Base-by-base conservation (phyloP, 257 asterid species). In the Lithospermum erythrorhizon region DNA sequence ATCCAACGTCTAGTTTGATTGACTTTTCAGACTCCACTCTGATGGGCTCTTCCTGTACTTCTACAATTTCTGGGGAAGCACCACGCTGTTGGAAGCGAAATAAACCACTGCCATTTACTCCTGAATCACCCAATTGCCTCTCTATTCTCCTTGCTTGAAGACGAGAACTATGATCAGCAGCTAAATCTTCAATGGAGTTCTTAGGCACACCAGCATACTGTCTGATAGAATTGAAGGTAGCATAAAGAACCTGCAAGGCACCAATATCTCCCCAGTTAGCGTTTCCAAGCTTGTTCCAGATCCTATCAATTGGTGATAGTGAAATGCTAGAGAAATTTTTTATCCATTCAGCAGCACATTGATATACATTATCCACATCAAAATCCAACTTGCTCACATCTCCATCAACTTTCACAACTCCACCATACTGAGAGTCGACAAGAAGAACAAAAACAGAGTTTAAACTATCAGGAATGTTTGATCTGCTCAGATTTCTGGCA, bases 231-330 rank as follows among this genome's bases (percentile, higher is more conserved):
- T 93, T 94, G 84, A 79, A 93, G 64, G 96, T 89, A 53, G 99
- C 86, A 57, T 81, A 89, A 68, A 93, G 99, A 57, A 77, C 82
- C 74, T 89, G 99, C 59, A 93, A 64, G 66, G 99, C 94, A 55
- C 95, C 99, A 29, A 93, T 82, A 74, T 93, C 99, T 24, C 89
- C 90, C 99, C 97, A 89, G 66, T 93, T 93, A 73, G 99, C 87
- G 76, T 93, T 93, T 62, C 99, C 99, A 54, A 93, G 94, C 87
- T 86, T 86, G 87, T 93, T 93, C 99, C 99, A 93, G 54, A 93
- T 77, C 78, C 79, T 80, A 72, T 86, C 95, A 45, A 86, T 73
- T 1, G 96, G 94, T 29, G 99, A 93, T 68, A 93, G 76, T 63
- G 89, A 53, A 35, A 93, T 77, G 24, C 66, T 74, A 2, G 97